phyloP scores from a whole-genome alignment of 441 rosid genomes.

The Adansonia gregorii region DNA sequence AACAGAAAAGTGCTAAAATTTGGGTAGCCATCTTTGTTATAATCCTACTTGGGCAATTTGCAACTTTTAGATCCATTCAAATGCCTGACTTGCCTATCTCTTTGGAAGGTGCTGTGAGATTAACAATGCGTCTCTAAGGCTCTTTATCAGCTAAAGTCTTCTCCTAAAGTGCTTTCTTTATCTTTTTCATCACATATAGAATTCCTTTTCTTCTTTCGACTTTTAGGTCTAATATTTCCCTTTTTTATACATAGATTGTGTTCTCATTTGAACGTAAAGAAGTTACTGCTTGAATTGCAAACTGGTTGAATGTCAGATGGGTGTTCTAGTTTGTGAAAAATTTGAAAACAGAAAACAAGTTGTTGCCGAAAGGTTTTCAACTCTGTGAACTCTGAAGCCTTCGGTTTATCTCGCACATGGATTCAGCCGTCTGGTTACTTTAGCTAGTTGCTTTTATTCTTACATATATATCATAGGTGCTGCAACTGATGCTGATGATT shows the following conservation, averaged over 20 bases:
- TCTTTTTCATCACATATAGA: no score
- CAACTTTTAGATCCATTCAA: slow-evolving; percentile 12
- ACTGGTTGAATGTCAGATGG: slow-evolving; percentile 6
- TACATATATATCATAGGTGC: slow-evolving; percentile 40
- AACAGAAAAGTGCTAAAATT: neutral
- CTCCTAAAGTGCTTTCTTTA: no score
- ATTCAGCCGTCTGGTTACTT: slow-evolving; percentile 39
- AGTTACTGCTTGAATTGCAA: neutral
- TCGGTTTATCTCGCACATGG: slow-evolving; percentile 39
- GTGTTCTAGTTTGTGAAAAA: neutral
- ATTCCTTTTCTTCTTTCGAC: neutral
- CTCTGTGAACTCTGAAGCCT: neutral
- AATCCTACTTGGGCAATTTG: neutral
- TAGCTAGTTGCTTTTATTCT: slow-evolving; percentile 40
- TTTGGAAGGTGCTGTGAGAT: no score
- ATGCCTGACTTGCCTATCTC: neutral
- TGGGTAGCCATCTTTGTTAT: neutral
- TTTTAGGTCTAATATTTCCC: no score
- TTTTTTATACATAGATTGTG: neutral
- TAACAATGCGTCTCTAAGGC: no score
- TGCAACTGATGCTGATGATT: slow-evolving; percentile 42
- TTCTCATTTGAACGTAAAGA: neutral
- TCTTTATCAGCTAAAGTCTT: no score
- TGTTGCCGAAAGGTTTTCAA: neutral
- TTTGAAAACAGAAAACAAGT: neutral